phyloP scores from a whole-genome alignment of 345 rosid genomes.

The Citrus mangshanensis region DNA sequence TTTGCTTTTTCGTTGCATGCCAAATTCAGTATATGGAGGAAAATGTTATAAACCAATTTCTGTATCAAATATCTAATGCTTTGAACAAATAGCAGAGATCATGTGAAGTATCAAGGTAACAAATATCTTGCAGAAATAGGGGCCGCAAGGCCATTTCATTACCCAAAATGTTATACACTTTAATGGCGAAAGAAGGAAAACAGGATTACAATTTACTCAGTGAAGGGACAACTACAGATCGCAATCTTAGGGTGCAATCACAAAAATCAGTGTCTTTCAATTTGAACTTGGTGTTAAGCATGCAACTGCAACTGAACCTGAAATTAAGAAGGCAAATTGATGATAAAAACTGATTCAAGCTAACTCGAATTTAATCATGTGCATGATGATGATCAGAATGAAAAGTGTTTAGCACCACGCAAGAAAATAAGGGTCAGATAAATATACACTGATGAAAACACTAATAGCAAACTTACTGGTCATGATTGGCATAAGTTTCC shows the following conservation, averaged over 20 bases:
- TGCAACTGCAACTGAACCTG: slow-evolving; percentile 9
- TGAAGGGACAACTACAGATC: not conserved
- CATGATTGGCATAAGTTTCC: not conserved
- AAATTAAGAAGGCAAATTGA: slow-evolving; percentile 8
- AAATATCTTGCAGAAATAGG: not conserved
- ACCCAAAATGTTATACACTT: not conserved
- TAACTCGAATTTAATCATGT: not conserved
- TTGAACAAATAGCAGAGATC: not conserved
- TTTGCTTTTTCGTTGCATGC: not conserved
- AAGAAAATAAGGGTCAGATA: not conserved
- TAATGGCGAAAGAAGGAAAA: not conserved
- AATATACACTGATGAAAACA: not conserved
- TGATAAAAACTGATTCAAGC: not conserved
- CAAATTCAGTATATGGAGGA: not conserved
- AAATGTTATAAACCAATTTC: not conserved
- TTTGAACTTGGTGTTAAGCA: not conserved
- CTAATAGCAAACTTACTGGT: not conserved
- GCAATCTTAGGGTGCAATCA: not conserved
- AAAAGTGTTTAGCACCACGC: not conserved
- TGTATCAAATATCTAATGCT: not conserved
- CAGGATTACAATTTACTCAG: not conserved
- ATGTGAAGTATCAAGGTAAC: not conserved
- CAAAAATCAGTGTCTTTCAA: not conserved
- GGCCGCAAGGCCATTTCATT: not conserved
- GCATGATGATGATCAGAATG: too few species aligned